A percentile compares a stretch with the other conserved stretches of the same genome.
Evolutionary conservation across 768 basidiomycete species (phyloP).

Genomic region (Asterophora lycoperdoides): DNA sequence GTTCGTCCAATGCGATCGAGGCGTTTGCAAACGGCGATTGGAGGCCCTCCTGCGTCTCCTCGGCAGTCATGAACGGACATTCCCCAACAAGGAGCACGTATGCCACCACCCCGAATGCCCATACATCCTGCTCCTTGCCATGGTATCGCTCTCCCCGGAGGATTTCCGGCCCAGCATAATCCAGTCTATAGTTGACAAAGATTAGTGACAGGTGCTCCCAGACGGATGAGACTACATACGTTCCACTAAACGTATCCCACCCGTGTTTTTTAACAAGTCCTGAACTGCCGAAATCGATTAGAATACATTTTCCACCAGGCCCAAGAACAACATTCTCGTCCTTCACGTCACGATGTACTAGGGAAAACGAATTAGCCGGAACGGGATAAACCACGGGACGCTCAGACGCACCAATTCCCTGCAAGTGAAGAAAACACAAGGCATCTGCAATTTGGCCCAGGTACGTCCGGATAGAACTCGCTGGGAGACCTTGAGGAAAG

Average conservation of each 20-base stretch:
- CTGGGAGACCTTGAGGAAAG: slow-evolving; percentile 80
- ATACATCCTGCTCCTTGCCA: slow-evolving; percentile 96
- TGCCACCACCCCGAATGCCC: slow-evolving; percentile 96
- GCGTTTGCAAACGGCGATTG: slow-evolving; percentile 71
- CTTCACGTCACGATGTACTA: slow-evolving; percentile 96
- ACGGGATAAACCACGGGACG: background rate
- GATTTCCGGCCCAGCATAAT: slow-evolving; percentile 97
- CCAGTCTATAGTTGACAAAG: slow-evolving; percentile 48
- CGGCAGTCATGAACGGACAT: slow-evolving; percentile 87
- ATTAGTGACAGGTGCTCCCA: slow-evolving; percentile 3
- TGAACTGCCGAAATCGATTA: slow-evolving; percentile 97
- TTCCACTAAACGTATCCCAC: slow-evolving; percentile 92
- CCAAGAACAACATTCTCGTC: slow-evolving; percentile 94
- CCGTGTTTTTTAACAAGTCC: slow-evolving; percentile 78
- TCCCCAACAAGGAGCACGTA: slow-evolving; percentile 92
- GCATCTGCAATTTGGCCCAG: slow-evolving; percentile 95
- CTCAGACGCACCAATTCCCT: slow-evolving; percentile 72
- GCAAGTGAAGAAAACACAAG: slow-evolving; percentile 80
- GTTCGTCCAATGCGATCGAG: slow-evolving; percentile 72
- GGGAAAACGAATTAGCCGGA: slow-evolving; percentile 11
- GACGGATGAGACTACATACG: slow-evolving; percentile 49
- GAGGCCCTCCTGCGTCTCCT: slow-evolving; percentile 85
- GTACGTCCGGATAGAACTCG: slow-evolving; percentile 72
- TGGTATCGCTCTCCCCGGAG: slow-evolving; percentile 90
- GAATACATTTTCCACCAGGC: slow-evolving; percentile 73